Evolutionary conservation across 768 basidiomycete genomes (phyloP), one percentile per base, ranked within the genome.

Genomic region (Collybia nuda): DNA sequence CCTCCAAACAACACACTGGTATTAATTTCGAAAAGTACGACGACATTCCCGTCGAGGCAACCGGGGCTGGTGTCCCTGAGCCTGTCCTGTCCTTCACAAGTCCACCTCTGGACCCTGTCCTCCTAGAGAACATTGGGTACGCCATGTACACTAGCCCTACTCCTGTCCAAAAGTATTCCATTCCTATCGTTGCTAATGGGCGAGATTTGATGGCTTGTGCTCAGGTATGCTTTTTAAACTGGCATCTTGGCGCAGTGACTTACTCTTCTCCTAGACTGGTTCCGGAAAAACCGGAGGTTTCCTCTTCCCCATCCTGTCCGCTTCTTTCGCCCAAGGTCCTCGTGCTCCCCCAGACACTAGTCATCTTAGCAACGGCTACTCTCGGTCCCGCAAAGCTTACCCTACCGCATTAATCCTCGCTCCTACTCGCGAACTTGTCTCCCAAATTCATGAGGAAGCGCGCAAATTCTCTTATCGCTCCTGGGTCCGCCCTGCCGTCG

Each of bases 11-110:
- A 68, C 86, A 93, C 66, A 96, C 95, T 39, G 97, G 97, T 56
- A 98, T 99, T 75, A 99, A 99, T 76, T 99, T 99, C 65, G 97
- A 99, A 76, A 97, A 97, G 72, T 99, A 98, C 63, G 97, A 97
- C 70, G 96, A 98, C 67, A 99, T 99, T 65, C 97, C 97, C 56
- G 95, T 99, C 59, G 97, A 98, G 73, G 96, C 95, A 29, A 98
- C 96, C 43, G 97, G 97, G 59, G 85, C 86, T 53, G 90, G 88
- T 60, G 96, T 98, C n/a, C 97, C 97, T 54, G 96, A 98, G 37
- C 94, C 97, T 40, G 83, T 98, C 62, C 81, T 69, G 56, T 80
- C 84, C 36, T 99, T 99, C 75, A 88, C 88, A 52, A 82, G 77
- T 62, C 88, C 94, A 40, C 95, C 93, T 54, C 75, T 99, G 62